Evolutionary conservation across 2,329 filamentous ascomycete genomes (phyloP).

Genomic region (Endoconidiophora polonica): DNA sequence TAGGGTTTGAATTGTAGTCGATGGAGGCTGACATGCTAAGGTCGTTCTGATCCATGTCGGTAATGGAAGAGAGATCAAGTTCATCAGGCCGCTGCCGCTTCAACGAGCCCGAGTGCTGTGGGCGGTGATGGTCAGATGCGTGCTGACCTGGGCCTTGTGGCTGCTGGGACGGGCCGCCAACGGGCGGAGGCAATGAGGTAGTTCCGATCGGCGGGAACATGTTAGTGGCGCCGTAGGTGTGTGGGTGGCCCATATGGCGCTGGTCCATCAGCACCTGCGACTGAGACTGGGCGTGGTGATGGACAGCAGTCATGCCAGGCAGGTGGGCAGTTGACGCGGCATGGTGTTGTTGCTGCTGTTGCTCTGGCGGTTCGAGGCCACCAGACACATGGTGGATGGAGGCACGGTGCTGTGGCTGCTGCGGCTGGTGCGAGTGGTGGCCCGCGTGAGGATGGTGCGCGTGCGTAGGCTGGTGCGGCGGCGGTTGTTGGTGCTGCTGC

Average conservation of each 20-base stretch:
- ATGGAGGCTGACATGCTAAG: conserved; percentile 27
- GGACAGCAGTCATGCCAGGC: conserved; percentile 24
- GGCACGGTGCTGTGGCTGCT: conserved; percentile 15
- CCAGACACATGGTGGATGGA: conserved; percentile 27
- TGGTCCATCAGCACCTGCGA: conserved; percentile 41
- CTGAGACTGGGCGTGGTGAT: conserved; percentile 31
- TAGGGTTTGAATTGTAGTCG: conserved; percentile 27
- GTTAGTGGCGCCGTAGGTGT: conserved; percentile 31
- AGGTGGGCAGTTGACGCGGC: conserved; percentile 22
- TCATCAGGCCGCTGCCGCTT: conserved; percentile 43
- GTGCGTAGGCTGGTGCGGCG: conserved; percentile 9
- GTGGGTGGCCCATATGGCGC: conserved; percentile 26
- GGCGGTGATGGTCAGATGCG: neutral
- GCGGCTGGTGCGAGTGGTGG: conserved; percentile 15
- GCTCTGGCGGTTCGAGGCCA: neutral
- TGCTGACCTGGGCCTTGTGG: conserved; percentile 17
- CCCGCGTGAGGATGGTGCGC: conserved; percentile 6
- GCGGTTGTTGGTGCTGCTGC: conserved; percentile 17
- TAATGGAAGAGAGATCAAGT: conserved; percentile 35
- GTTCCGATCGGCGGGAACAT: conserved; percentile 37
- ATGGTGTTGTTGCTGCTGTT: conserved; percentile 5
- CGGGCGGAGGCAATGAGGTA: conserved; percentile 15
- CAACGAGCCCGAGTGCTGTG: conserved; percentile 19
- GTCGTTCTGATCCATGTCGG: conserved; percentile 36
- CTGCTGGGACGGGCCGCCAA: conserved; percentile 16